Evolutionary conservation across 768 basidiomycete genomes (phyloP).

Genomic region (Suillus sp.): DNA sequence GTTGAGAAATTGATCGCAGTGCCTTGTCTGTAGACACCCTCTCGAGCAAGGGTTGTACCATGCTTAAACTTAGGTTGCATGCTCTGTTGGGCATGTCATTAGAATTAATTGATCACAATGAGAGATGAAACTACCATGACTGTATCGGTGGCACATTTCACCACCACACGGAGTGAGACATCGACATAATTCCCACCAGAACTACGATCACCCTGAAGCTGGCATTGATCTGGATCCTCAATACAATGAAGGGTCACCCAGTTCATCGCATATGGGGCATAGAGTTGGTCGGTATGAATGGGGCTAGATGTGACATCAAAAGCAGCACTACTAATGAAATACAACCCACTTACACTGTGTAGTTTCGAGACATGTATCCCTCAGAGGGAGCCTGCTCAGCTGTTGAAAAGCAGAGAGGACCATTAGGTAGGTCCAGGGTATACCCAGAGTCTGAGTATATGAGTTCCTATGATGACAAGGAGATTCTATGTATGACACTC

Average conservation of each 20-base stretch:
- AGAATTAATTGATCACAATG: not conserved
- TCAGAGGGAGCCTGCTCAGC: slow-evolving; percentile 1
- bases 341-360: not conserved
- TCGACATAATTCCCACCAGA: slow-evolving; percentile 6
- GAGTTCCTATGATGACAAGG: no score
- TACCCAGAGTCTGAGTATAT: not conserved
- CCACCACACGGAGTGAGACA: slow-evolving; percentile 4
- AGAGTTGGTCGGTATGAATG: not conserved
- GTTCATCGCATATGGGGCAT: not conserved
- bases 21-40: not conserved
- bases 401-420: slow-evolving; percentile 5
- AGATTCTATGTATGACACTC: not conserved
- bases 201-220: not conserved
- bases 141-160: slow-evolving; percentile 7
- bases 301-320: not conserved
- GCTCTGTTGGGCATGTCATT: not conserved
- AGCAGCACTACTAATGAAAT: not conserved
- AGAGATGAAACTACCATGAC: not conserved
- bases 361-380: slow-evolving; percentile 13
- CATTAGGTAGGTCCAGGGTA: slow-evolving; percentile 5
- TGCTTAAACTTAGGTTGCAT: not conserved
- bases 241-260: not conserved
- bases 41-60: not conserved
- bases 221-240: not conserved
- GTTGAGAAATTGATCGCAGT: not conserved